These are phyloP conservation scores for Lactifluus hygrophoroides DNA, from an alignment of 768 basidiomycete genomes.

Conservation along the genomic window DNA sequence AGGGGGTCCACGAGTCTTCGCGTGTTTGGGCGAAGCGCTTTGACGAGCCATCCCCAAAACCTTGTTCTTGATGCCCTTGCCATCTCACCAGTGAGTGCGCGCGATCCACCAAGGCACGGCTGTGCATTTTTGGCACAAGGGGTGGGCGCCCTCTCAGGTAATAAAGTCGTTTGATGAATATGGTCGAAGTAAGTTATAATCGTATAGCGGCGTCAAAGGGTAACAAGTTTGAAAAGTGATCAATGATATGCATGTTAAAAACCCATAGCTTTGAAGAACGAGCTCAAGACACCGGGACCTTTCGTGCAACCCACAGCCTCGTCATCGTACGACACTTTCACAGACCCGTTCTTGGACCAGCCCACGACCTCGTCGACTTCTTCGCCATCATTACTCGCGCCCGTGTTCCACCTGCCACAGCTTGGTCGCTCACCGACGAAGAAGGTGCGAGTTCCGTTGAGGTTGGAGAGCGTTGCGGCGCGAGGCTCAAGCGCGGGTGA, in stretches of 20 bases:
- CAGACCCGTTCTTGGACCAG: constrained; percentile 11
- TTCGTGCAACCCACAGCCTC: not conserved
- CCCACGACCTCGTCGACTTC: constrained; percentile 9
- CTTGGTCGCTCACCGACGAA: constrained; percentile 16
- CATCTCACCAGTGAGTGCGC: too few relatives aligned
- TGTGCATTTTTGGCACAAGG: not conserved
- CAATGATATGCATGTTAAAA: not conserved
- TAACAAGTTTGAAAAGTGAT: not conserved
- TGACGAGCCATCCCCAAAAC: not conserved
- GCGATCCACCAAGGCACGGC: too few relatives aligned
- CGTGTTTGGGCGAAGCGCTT: not conserved
- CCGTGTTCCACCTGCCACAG: constrained; percentile 8
- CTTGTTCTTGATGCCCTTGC: not conserved
- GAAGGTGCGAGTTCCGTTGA: constrained; percentile 9
- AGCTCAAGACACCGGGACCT: not conserved
- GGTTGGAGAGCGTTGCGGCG: not conserved
- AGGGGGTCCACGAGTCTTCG: not conserved
- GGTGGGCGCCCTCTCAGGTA: not conserved
- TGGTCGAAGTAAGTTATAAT: not conserved
- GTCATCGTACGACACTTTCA: constrained; percentile 13
- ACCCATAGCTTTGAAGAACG: constrained; percentile 9
- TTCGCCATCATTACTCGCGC: constrained; percentile 1
- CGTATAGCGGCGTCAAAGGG: not conserved
- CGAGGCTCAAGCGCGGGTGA: constrained; percentile 3
- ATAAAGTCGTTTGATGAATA: not conserved